These are phyloP conservation scores for Eutrema salsugineum DNA, from an alignment of 441 rosid genomes.

Conservation along the genomic window DNA sequence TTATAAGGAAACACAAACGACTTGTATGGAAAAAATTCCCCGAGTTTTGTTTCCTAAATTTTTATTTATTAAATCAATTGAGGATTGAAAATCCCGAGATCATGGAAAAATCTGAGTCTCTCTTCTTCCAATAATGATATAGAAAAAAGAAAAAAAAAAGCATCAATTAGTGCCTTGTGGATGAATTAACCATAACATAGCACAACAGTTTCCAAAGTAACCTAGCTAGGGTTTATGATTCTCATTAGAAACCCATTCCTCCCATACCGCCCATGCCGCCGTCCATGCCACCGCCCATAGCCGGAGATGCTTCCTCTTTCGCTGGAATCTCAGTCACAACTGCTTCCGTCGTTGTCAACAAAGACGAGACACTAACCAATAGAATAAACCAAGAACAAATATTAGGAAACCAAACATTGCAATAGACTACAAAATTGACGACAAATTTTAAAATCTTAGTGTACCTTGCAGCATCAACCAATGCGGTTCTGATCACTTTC, in stretches of 20 bases:
- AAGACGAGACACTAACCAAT: conserved; percentile 42
- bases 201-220: conserved; percentile 2
- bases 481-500: conserved; percentile 87
- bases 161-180: neutral
- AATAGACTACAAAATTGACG: neutral
- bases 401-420: neutral
- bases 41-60: neutral
- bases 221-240: neutral
- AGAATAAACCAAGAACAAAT: neutral
- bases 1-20: neutral
- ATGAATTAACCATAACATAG: neutral
- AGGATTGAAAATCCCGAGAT: neutral
- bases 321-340: conserved; percentile 51
- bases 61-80: neutral
- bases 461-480: conserved; percentile 92
- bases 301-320: conserved; percentile 43
- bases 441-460: neutral
- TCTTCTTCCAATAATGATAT: neutral
- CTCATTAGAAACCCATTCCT: conserved; percentile 41
- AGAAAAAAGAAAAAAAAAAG: neutral
- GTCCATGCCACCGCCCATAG: conserved; percentile 33
- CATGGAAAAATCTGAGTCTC: neutral
- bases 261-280: conserved; percentile 46
- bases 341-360: conserved; percentile 65
- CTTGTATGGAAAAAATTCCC: neutral